Conservation (phyloP, 2,329 filamentous ascomycete genomes). For the Colletotrichum tabaci region DNA sequence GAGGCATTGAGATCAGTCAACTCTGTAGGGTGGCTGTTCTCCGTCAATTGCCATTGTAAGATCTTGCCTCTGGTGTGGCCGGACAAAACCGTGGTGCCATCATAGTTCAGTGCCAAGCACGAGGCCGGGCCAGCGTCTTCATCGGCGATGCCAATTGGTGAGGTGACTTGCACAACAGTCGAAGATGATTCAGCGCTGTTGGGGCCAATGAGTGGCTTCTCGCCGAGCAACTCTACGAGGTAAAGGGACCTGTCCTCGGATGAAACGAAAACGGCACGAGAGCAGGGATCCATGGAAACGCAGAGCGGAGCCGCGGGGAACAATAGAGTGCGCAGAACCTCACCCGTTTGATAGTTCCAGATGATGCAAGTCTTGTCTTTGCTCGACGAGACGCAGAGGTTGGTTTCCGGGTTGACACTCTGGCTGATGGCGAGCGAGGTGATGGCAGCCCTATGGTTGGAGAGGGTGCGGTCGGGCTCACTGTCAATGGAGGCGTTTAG, state of each 20-base stretch:
- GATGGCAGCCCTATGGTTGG: slow-evolving; percentile 82
- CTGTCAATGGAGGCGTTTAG: slow-evolving; percentile 67
- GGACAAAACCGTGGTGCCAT: slow-evolving; percentile 84
- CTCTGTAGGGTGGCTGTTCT: slow-evolving; percentile 76
- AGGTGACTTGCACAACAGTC: slow-evolving; percentile 70
- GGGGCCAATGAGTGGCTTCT: slow-evolving; percentile 69
- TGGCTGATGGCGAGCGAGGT: slow-evolving; percentile 76
- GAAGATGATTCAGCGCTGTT: slow-evolving; percentile 67
- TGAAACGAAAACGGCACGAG: slow-evolving; percentile 85
- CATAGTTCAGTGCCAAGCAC: slow-evolving; percentile 83
- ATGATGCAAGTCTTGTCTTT: slow-evolving; percentile 90
- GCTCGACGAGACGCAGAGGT: slow-evolving; percentile 87
- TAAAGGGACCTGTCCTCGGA: slow-evolving; percentile 87
- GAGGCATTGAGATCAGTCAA: slow-evolving; percentile 83
- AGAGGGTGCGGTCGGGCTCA: slow-evolving; percentile 83
- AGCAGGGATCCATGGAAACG: slow-evolving; percentile 83
- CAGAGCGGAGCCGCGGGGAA: slow-evolving; percentile 82
- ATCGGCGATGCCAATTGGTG: slow-evolving; percentile 70
- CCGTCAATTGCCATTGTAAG: slow-evolving; percentile 83
- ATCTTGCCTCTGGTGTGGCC: slow-evolving; percentile 87
- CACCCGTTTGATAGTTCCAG: slow-evolving; percentile 91
- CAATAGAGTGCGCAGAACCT: slow-evolving; percentile 84
- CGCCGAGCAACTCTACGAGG: slow-evolving; percentile 79
- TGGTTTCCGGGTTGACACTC: slow-evolving; percentile 77
- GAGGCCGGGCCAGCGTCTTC: slow-evolving; percentile 76